Evolutionary conservation across 116 monocot species (phyloP).

Genomic region (Thalassia testudinum): DNA sequence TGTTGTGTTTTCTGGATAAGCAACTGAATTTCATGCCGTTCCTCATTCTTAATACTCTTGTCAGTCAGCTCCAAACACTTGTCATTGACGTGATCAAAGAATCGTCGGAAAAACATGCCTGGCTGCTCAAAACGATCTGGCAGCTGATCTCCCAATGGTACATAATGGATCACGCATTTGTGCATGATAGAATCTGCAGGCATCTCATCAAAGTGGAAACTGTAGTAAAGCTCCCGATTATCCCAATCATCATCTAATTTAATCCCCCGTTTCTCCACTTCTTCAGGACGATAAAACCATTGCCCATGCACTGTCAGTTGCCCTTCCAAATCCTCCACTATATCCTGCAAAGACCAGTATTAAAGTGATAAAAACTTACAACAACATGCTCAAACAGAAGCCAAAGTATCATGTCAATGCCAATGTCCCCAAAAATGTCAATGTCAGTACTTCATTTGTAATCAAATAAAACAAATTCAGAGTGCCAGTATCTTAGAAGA

Average conservation of each 20-base stretch:
- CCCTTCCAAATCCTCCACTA: constrained; percentile 42
- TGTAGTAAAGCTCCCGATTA: constrained; percentile 80
- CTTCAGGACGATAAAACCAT: constrained; percentile 96
- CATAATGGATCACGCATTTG: constrained; percentile 80
- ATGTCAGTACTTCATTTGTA: too few species aligned
- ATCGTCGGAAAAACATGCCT: constrained; percentile 79
- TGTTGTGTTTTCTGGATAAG: constrained; percentile 63
- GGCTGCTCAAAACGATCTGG: constrained; percentile 59
- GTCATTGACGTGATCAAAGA: constrained; percentile 67
- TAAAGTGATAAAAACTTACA: too few species aligned
- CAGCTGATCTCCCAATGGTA: constrained; percentile 64
- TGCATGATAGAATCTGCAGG: constrained; percentile 97
- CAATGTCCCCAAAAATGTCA: too few species aligned
- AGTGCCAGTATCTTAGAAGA: too few species aligned
- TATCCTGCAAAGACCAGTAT: constrained; percentile 36
- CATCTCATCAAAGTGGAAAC: constrained; percentile 80
- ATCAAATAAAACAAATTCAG: too few species aligned
- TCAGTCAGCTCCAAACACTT: constrained; percentile 79
- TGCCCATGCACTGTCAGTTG: constrained; percentile 67
- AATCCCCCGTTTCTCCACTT: constrained; percentile 75
- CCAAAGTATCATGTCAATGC: too few species aligned
- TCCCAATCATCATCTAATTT: constrained; percentile 55
- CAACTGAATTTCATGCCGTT: constrained; percentile 65
- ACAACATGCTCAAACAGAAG: too few species aligned
- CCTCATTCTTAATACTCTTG: constrained; percentile 70